Evolutionary conservation across 2,329 filamentous ascomycete genomes (phyloP).

Genomic region (Didymella sp.): DNA sequence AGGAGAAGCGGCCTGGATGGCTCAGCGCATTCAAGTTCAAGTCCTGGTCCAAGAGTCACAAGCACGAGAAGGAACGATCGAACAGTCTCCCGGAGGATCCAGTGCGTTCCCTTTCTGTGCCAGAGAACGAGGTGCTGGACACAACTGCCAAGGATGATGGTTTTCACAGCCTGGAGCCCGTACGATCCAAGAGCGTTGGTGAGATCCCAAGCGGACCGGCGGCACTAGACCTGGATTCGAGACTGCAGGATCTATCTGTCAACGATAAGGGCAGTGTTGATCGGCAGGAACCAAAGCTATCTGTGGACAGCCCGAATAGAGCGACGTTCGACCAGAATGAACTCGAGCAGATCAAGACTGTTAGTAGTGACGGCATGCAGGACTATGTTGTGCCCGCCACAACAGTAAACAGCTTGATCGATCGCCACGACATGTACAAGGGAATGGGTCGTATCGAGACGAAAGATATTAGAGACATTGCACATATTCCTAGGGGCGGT

Average conservation of each 20-base stretch:
- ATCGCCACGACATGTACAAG: constrained; percentile 54
- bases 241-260: constrained; percentile 30
- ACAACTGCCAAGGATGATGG: constrained; percentile 21
- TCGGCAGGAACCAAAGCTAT: constrained; percentile 19
- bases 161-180: constrained; percentile 31
- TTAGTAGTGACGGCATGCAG: constrained; percentile 31
- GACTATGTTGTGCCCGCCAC: constrained; percentile 37
- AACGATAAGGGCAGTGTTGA: constrained; percentile 16
- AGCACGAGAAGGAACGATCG: constrained; percentile 30
- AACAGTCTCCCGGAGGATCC: constrained; percentile 32
- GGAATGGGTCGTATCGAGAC: constrained; percentile 48
- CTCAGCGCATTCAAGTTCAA: constrained; percentile 42
- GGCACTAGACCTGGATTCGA: constrained; percentile 34
- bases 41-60: constrained; percentile 37
- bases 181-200: constrained; percentile 46
- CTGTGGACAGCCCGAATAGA: constrained; percentile 16
- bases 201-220: constrained; percentile 38
- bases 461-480: constrained; percentile 47
- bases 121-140: constrained; percentile 23
- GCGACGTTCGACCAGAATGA: constrained; percentile 29
- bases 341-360: constrained; percentile 39
- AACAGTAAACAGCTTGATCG: constrained; percentile 47
- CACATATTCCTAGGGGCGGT: constrained; percentile 29
- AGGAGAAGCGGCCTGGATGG: constrained; percentile 42
- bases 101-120: constrained; percentile 38